Percentiles rank a stretch among this genome's conserved stretches.
Evolutionary conservation across 148 eudicot species (phyloP).

Genomic region (Camellia granthamiana): DNA sequence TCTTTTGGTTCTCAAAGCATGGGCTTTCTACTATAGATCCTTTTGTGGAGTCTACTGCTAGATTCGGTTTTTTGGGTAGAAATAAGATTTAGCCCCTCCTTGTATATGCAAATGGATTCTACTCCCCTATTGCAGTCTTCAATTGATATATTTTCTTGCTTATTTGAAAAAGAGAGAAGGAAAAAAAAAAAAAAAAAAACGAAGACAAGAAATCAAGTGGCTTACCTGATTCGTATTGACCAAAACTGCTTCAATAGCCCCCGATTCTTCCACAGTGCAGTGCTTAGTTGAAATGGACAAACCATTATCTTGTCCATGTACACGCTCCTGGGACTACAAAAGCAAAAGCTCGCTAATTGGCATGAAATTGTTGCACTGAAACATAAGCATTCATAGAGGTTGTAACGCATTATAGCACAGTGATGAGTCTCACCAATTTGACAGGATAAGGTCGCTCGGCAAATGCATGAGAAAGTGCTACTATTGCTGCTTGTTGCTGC

Average conservation of each 20-base stretch:
- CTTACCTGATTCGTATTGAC: slow-evolving; percentile 87
- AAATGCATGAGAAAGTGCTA: slow-evolving; percentile 83
- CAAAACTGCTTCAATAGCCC: slow-evolving; percentile 69
- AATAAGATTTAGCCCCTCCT: too few relatives aligned
- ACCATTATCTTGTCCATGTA: slow-evolving; percentile 46
- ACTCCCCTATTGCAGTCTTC: too few relatives aligned
- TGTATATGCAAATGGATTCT: too few relatives aligned
- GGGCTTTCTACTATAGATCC: too few relatives aligned
- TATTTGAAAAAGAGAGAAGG: too few relatives aligned
- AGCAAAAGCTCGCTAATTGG: background rate
- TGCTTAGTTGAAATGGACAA: slow-evolving; percentile 57
- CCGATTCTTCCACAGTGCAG: slow-evolving; percentile 51
- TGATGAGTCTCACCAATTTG: slow-evolving; percentile 48
- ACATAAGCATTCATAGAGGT: background rate
- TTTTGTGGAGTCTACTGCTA: too few relatives aligned
- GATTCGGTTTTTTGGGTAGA: too few relatives aligned
- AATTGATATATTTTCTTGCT: too few relatives aligned
- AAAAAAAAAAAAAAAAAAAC: background rate
- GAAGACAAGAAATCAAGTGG: slow-evolving; percentile 6
- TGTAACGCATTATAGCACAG: background rate
- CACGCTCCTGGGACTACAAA: slow-evolving; percentile 48
- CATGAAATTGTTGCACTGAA: background rate
- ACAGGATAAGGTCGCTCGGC: slow-evolving; percentile 90
- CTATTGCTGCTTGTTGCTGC: slow-evolving; percentile 86
- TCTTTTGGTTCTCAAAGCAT: too few relatives aligned